Conservation (phyloP, 805 yeast species). For the Brettanomyces anomalus region DNA sequence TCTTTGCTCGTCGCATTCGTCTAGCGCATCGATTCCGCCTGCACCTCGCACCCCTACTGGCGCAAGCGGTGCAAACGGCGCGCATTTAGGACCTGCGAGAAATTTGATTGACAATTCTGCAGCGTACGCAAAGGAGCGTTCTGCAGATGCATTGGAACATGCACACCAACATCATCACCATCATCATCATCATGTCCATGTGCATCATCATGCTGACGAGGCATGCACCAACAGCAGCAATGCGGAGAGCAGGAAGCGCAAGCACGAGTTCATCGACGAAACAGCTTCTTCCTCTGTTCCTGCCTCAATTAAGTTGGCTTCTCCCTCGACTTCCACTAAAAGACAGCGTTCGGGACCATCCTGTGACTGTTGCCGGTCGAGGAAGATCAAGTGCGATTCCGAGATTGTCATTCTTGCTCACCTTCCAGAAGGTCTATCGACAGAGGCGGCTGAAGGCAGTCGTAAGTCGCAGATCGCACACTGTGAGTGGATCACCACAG, state of each 20-base stretch:
- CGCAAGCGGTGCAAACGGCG: background rate
- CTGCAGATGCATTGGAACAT: background rate
- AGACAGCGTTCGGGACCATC: slow-evolving; percentile 70
- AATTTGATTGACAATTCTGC: background rate
- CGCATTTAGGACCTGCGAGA: background rate
- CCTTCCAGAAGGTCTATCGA: slow-evolving; percentile 7
- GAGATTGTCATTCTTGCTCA: slow-evolving; percentile 32
- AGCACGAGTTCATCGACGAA: background rate
- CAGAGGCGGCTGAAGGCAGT: background rate
- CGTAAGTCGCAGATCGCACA: slow-evolving; percentile 21
- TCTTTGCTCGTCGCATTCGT: slow-evolving; percentile 4
- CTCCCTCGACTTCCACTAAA: slow-evolving; percentile 23
- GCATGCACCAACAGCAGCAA: background rate
- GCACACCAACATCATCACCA: background rate
- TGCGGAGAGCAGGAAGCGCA: background rate
- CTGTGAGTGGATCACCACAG: slow-evolving; percentile 20
- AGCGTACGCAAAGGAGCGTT: no score
- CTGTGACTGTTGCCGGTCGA: slow-evolving; percentile 59
- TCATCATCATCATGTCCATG: background rate
- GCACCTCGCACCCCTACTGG: background rate
- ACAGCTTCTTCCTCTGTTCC: background rate
- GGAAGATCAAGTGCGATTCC: slow-evolving; percentile 71
- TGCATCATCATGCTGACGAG: no score
- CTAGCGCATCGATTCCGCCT: slow-evolving; percentile 4
- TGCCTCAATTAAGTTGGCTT: slow-evolving; percentile 23